Evolutionary conservation across 164 flowering plant genomes (phyloP), one percentile per base, ranked within the genome.

Genomic region (Taxillus chinensis): DNA sequence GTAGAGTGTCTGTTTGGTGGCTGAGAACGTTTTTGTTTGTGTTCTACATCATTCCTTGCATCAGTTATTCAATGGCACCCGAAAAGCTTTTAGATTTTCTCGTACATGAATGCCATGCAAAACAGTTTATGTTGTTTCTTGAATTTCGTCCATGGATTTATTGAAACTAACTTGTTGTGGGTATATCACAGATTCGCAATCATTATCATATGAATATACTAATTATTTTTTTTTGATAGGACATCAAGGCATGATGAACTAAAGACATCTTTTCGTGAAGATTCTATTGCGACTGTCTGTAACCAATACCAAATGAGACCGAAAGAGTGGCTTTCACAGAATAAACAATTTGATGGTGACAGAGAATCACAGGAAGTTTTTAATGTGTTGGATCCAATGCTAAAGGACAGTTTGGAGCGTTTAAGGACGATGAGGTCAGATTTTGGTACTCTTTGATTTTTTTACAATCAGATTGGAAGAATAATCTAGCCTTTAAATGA

Each of bases 391-490:
- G 90, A 85, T 72, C 62, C 73, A 45, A 68, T 80, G 77, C 59
- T 87, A 41, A 82, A 75, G 69, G 79, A 55, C 38, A 85, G 73
- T 64, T 74, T 87, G 75, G 88, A 87, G 53, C 87, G 84, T 39
- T 64, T 87, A 71, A 82, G 72, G 61, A 67, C 14, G 3, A 75
- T 80, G 75, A 87, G 88, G 95, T 87, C 40, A 41, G 76, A 14
- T 57, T 66, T 65, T 40, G 38, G 38, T 52, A 16, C 46, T 45
- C 14, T 14, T 51, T 2, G 54, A 48, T 48, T 48, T 51, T 14
- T 43, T 43, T 43, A 43, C 2, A 43, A 6, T 6, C 7, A 43
- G 8, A 43, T 43, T 43, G 7, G 46, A 43, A 43, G 46, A 43
- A 43, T 43, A 6, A 9, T 43, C 10, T 43, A 43, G 46, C 7